Evolutionary conservation across 1,139 yeast genomes (phyloP).

Genomic region (Pichia sorboxylosa): DNA sequence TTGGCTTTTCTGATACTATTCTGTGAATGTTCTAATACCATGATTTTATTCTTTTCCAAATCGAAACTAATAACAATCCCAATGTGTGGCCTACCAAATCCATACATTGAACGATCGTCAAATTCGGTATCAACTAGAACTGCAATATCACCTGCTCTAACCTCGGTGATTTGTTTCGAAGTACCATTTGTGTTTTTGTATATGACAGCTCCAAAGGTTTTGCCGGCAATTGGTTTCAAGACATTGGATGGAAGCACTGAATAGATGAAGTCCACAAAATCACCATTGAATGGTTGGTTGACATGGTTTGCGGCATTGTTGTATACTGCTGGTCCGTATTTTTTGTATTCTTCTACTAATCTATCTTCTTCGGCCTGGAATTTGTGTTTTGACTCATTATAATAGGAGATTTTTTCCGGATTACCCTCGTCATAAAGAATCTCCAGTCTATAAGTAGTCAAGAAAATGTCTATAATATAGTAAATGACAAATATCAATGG

Average conservation of each 20-base stretch:
- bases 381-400: constrained; percentile 34
- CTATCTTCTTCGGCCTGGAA: constrained; percentile 36
- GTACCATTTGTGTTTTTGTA: constrained; percentile 54
- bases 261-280: constrained; percentile 22
- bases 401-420: constrained; percentile 42
- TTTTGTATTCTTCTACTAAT: constrained; percentile 39
- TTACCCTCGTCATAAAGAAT: constrained; percentile 41
- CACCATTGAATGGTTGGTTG: constrained; percentile 25
- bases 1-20: constrained; percentile 49
- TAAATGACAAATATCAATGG: constrained; percentile 46
- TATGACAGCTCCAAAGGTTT: constrained; percentile 63
- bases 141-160: constrained; percentile 74
- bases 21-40: constrained; percentile 54
- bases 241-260: constrained; percentile 27
- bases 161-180: constrained; percentile 47
- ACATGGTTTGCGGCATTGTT: constrained; percentile 32
- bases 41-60: constrained; percentile 58
- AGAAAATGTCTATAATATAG: constrained; percentile 63
- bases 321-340: constrained; percentile 34
- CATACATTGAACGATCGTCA: constrained; percentile 38
- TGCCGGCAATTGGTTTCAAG: constrained; percentile 50
- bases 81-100: constrained; percentile 32
- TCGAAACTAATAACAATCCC: constrained; percentile 64
- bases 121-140: constrained; percentile 68
- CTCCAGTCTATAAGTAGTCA: constrained; percentile 54